phyloP scores from a whole-genome alignment of 176 grass and related monocot genomes.

The Zizania latifolia region DNA sequence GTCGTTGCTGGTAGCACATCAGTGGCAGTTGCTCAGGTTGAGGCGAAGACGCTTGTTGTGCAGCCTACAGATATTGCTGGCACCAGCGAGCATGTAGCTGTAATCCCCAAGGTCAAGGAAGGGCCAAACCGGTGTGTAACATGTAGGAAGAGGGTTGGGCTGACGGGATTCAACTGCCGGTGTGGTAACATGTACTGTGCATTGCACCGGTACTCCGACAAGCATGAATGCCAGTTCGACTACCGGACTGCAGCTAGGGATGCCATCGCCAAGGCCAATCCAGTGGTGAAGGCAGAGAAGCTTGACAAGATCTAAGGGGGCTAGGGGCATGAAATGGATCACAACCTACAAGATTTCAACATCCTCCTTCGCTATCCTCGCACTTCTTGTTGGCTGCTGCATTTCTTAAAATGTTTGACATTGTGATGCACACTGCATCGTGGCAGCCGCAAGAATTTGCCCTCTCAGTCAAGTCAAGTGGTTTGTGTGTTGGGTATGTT shows the following conservation, averaged over 20 bases:
- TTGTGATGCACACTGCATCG: conserved; percentile 43
- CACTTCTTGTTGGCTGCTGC: conserved; percentile 44
- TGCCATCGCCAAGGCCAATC: conserved; percentile 94
- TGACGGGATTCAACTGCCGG: conserved; percentile 83
- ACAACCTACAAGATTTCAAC: conserved; percentile 11
- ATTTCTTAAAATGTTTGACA: conserved; percentile 15
- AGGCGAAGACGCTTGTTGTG: conserved; percentile 30
- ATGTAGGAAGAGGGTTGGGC: conserved; percentile 83
- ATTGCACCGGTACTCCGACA: conserved; percentile 85
- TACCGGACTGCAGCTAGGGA: conserved; percentile 73
- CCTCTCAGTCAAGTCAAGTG: conserved; percentile 38
- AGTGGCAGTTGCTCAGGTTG: conserved; percentile 27
- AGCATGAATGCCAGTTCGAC: conserved; percentile 93
- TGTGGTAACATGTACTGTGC: conserved; percentile 80
- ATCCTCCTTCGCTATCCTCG: conserved; percentile 33
- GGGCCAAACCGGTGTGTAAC: conserved; percentile 70
- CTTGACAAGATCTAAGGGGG: conserved; percentile 90
- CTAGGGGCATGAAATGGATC: conserved; percentile 15
- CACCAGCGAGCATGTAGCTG: conserved; percentile 27
- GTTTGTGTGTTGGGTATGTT: conserved; percentile 56
- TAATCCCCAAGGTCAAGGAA: conserved; percentile 54
- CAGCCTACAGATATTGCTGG: conserved; percentile 35
- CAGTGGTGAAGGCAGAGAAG: conserved; percentile 95
- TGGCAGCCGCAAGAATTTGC: conserved; percentile 44
- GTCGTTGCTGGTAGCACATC: conserved; percentile 14